These are phyloP conservation scores for Emergomyces pasteurianus DNA, from an alignment of 2,329 filamentous ascomycete genomes.

Conservation along the genomic window DNA sequence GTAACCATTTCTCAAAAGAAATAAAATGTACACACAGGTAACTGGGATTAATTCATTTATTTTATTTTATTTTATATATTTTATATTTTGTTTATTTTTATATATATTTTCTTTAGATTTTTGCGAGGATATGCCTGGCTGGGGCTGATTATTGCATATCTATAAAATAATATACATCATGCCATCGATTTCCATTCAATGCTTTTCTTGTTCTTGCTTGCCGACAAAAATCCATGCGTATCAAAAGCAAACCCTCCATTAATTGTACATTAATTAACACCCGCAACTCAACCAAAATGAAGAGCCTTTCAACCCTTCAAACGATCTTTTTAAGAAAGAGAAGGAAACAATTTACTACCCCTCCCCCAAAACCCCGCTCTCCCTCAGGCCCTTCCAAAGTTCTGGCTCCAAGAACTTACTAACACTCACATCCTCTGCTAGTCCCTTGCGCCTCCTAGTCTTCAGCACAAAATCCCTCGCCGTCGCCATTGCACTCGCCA, in stretches of 20 bases:
- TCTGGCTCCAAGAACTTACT: slow-evolving; percentile 95
- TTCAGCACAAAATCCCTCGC: slow-evolving; percentile 95
- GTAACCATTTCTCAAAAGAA: not conserved
- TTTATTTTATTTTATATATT: not conserved
- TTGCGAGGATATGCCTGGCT: no score
- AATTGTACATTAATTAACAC: not conserved
- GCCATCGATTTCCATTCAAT: not conserved
- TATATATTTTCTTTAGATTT: no score
- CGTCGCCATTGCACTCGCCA: slow-evolving; percentile 75
- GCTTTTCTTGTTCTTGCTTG: not conserved
- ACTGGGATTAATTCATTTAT: not conserved
- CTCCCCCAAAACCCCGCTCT: slow-evolving; percentile 73
- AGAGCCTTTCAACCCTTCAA: not conserved
- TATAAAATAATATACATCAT: not conserved
- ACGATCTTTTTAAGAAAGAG: not conserved
- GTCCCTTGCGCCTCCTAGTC: slow-evolving; percentile 80
- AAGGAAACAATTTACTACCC: slow-evolving; percentile 10
- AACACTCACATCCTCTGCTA: slow-evolving; percentile 90
- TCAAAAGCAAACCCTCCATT: not conserved
- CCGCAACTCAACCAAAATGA: not conserved
- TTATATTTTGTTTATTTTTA: no score
- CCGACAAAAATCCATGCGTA: not conserved
- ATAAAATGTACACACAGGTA: not conserved
- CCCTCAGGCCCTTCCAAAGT: slow-evolving; percentile 75
- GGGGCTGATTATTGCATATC: not conserved